phyloP scores from a whole-genome alignment of 176 grass and related monocot genomes.

The Oryza punctata region DNA sequence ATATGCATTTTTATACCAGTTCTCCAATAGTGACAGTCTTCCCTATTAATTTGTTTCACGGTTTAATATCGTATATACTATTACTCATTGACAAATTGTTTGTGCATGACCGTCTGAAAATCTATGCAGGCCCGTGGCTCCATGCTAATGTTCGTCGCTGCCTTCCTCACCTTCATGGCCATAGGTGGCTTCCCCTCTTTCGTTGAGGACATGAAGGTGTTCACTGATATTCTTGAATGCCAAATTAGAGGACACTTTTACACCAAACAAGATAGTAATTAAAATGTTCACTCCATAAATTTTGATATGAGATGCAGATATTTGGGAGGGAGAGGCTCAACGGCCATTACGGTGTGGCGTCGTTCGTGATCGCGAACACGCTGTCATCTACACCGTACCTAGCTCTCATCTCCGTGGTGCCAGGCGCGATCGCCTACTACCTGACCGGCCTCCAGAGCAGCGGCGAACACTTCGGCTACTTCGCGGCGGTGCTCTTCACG shows the following conservation, averaged over 20 bases:
- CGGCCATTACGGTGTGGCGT: slow-evolving; percentile 80
- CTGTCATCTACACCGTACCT: slow-evolving; percentile 77
- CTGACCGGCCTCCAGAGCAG: slow-evolving; percentile 60
- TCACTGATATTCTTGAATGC: not conserved
- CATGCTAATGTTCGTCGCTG: slow-evolving; percentile 80
- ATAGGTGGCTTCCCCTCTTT: slow-evolving; percentile 98
- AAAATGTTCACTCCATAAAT: not conserved
- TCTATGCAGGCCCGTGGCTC: slow-evolving; percentile 73
- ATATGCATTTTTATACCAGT: too few relatives aligned
- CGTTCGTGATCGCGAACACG: slow-evolving; percentile 80
- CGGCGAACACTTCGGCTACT: slow-evolving; percentile 74
- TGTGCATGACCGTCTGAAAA: not conserved
- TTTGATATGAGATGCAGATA: slow-evolving; percentile 34
- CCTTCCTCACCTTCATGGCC: slow-evolving; percentile 95
- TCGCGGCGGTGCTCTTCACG: slow-evolving; percentile 66
- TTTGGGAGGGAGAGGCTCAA: slow-evolving; percentile 83
- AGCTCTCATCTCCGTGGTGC: slow-evolving; percentile 70
- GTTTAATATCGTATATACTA: not conserved
- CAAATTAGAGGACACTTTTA: not conserved
- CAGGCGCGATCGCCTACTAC: slow-evolving; percentile 84
- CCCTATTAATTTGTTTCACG: too few relatives aligned
- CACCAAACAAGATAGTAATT: not conserved
- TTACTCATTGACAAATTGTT: not conserved
- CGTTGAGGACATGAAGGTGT: slow-evolving; percentile 95
- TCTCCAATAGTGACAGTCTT: too few relatives aligned